Conservation (phyloP, 164 flowering plant genomes). For the Chimonanthus praecox region DNA sequence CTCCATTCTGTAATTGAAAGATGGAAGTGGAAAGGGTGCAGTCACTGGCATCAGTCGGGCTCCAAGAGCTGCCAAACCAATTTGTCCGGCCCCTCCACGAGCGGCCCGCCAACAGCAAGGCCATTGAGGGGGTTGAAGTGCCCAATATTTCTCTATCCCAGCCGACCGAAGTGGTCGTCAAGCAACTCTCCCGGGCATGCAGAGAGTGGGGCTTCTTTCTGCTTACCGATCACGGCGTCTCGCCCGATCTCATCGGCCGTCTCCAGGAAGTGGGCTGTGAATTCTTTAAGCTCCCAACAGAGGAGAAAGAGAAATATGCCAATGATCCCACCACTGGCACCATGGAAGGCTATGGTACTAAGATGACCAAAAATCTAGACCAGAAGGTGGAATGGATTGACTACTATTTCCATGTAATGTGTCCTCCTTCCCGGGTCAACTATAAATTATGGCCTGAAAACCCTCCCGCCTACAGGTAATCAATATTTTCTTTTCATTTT, state of each 20-base stretch:
- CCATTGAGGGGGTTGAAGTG: neutral
- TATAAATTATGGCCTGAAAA: neutral
- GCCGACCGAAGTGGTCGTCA: slow-evolving; percentile 21
- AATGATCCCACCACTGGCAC: slow-evolving; percentile 29
- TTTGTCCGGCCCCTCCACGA: neutral
- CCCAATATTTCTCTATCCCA: slow-evolving; percentile 9
- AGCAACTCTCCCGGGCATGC: slow-evolving; percentile 23
- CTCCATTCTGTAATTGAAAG: neutral
- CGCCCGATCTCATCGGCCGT: slow-evolving; percentile 21
- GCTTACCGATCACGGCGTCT: slow-evolving; percentile 35
- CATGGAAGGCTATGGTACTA: slow-evolving; percentile 52
- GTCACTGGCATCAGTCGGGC: slow-evolving; percentile 1
- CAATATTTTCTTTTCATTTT: neutral
- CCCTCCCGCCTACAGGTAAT: slow-evolving; percentile 5
- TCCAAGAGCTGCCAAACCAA: slow-evolving; percentile 4
- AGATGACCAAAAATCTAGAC: slow-evolving; percentile 35
- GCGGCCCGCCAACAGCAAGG: slow-evolving; percentile 5
- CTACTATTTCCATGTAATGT: slow-evolving; percentile 32
- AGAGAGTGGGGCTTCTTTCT: slow-evolving; percentile 49
- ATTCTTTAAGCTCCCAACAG: slow-evolving; percentile 37
- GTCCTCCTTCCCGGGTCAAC: slow-evolving; percentile 4
- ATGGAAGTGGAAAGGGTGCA: slow-evolving; percentile 7
- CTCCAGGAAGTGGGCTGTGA: slow-evolving; percentile 32
- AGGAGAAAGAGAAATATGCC: slow-evolving; percentile 41
- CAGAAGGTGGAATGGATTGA: slow-evolving; percentile 51